phyloP scores from a whole-genome alignment of 176 grass and related monocot species.

The Oryza longistaminata region DNA sequence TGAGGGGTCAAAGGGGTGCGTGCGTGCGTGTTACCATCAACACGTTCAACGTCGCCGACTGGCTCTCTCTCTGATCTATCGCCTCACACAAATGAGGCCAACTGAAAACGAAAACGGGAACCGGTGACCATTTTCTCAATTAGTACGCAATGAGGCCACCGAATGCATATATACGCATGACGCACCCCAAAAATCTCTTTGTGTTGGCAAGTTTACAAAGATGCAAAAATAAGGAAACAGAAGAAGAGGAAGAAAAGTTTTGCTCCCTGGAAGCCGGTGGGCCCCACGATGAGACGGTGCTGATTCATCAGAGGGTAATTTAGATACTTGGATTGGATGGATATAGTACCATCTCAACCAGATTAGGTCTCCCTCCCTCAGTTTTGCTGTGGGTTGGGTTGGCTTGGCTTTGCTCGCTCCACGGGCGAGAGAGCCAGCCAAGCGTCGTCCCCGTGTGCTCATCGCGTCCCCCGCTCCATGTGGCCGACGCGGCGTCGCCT shows the following conservation, averaged over 20 bases:
- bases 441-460: neutral
- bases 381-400: neutral
- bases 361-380: neutral
- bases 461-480: neutral
- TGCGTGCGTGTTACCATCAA: conserved; percentile 28
- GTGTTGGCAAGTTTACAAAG: too few species aligned
- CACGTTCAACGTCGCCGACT: conserved; percentile 32
- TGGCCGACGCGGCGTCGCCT: neutral
- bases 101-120: neutral
- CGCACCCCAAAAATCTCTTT: neutral
- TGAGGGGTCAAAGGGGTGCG: conserved; percentile 21
- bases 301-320: conserved; percentile 13
- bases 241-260: neutral
- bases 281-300: conserved; percentile 22
- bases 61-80: neutral
- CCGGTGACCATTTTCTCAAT: neutral
- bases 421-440: neutral
- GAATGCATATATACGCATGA: too few species aligned
- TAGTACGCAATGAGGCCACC: too few species aligned
- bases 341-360: too few species aligned
- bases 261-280: neutral
- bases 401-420: neutral
- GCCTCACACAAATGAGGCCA: neutral
- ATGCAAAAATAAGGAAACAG: neutral
- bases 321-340: too few species aligned